Evolutionary conservation across 805 yeast genomes (phyloP).

Genomic region (Ogataea nakhonphanomensis): DNA sequence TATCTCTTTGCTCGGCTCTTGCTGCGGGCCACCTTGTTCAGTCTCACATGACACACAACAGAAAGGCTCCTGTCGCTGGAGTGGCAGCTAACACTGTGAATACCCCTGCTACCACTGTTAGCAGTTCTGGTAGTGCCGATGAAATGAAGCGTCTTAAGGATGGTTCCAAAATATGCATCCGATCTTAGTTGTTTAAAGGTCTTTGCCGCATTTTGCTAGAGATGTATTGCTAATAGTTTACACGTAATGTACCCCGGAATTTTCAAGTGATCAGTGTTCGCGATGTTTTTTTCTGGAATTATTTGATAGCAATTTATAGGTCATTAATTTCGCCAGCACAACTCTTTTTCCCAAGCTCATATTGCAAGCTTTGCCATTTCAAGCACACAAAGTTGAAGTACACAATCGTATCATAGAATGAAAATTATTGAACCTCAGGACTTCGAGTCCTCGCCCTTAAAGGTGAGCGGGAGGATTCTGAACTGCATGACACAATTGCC

Average conservation of each 20-base stretch:
- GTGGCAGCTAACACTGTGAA: constrained; percentile 21
- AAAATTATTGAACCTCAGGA: constrained; percentile 16
- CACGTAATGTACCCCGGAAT: constrained; percentile 9
- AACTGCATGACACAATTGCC: constrained; percentile 69
- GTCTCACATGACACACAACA: constrained; percentile 94
- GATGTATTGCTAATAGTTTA: constrained; percentile 10
- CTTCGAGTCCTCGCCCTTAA: constrained; percentile 26
- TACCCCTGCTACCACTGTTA: constrained; percentile 29
- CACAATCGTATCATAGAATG: neutral
- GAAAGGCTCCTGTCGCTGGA: constrained; percentile 37
- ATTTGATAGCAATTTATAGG: constrained; percentile 4
- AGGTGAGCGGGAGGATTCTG: constrained; percentile 63
- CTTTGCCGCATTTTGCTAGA: constrained; percentile 9
- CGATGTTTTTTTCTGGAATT: constrained; percentile 9
- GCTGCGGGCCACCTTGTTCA: constrained; percentile 99
- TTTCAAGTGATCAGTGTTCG: constrained; percentile 3
- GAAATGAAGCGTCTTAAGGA: constrained; percentile 54
- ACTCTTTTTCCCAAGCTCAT: neutral
- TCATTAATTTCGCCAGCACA: neutral
- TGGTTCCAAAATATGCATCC: constrained; percentile 74
- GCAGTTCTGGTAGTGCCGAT: constrained; percentile 23
- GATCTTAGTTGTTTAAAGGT: constrained; percentile 38
- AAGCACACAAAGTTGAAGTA: no score
- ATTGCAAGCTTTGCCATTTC: no score
- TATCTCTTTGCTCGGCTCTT: constrained; percentile 90